Base-by-base conservation (phyloP, 176 grass and related monocot genomes). In the Metroxylon sagu region DNA sequence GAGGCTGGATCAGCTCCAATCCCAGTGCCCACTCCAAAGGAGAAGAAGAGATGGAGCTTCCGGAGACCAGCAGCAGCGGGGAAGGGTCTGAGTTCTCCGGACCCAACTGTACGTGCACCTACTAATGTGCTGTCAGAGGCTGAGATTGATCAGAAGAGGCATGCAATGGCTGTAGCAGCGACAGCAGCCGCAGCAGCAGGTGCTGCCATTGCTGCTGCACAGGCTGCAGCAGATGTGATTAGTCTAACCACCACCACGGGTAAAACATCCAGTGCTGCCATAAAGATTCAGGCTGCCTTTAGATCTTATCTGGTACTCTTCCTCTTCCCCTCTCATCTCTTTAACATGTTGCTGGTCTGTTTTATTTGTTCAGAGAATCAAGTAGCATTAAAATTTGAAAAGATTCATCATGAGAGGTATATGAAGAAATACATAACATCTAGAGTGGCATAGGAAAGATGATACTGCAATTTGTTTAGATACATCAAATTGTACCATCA, bases 41-140 rank as follows among this genome's bases (percentile, higher is more conserved):
- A 78, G 75, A 83, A 91, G 60, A 97, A 82, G 69, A 18, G 83
- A 60, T 88, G 92, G 92, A 88, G 83, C 72, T 97, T 90, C 67
- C 52, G 81, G 29, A 71, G 83, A 16, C 65, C 77, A 6, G 73
- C 35, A 14, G 23, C 21, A 12, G 50, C 14, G 0, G 64, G 60
- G 25, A 73, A 29, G 59, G 52, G 61, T 1, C 29, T 23, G 12
- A 31, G 29, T 31, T 80, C 70, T 3, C 50, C 29, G 4, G 74
- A 66, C 31, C 49, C 31, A 25, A 68, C 26, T 0, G 35, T 54
- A 65, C 27, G 29, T 21, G 19, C 65, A 21, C 49, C 8, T 1
- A 64, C 50, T 2, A 31, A 55, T 14, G 39, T 1, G 1, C 29
- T 73, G 53, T 27, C 64, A 0, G 72, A 75, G 10, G 16, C 48